phyloP scores from a whole-genome alignment of 257 asterid genomes.

The Solanum bukasovii region DNA sequence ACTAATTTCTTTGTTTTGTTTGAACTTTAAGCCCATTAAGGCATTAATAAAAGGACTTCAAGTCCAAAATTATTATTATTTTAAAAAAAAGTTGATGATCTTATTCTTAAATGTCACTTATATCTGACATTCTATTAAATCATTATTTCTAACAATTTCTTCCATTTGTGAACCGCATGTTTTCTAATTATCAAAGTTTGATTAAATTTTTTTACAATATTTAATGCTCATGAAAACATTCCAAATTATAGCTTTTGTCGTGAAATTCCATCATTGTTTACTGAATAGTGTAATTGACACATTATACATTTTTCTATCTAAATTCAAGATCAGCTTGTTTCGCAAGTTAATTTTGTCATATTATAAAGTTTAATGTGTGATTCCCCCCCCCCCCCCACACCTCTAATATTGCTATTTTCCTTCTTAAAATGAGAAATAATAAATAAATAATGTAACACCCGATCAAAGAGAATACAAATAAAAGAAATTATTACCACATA shows the following conservation, averaged over 20 bases:
- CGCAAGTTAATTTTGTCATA: not conserved
- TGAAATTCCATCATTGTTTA: not conserved
- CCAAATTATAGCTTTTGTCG: not conserved
- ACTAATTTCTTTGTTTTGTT: too few species aligned
- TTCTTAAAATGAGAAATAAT: not conserved
- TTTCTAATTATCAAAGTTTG: not conserved
- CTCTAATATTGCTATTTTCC: not conserved
- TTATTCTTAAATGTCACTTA: not conserved
- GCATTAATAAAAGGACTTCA: too few species aligned
- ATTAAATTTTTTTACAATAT: not conserved
- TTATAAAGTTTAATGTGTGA: not conserved
- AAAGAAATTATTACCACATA: not conserved
- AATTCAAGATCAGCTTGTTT: not conserved
- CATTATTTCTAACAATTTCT: not conserved
- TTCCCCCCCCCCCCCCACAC: too few species aligned
- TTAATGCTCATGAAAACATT: not conserved
- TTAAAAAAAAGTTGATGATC: too few species aligned
- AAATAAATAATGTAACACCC: too few species aligned
- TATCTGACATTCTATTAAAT: not conserved
- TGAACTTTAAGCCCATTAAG: too few species aligned
- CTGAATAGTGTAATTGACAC: not conserved
- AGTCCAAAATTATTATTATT: too few species aligned
- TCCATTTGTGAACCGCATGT: not conserved
- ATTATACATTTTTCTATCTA: not conserved
- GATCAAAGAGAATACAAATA: not conserved